Base-by-base conservation (phyloP, 2,329 filamentous ascomycete genomes). In the Xylariaceae sp. region DNA sequence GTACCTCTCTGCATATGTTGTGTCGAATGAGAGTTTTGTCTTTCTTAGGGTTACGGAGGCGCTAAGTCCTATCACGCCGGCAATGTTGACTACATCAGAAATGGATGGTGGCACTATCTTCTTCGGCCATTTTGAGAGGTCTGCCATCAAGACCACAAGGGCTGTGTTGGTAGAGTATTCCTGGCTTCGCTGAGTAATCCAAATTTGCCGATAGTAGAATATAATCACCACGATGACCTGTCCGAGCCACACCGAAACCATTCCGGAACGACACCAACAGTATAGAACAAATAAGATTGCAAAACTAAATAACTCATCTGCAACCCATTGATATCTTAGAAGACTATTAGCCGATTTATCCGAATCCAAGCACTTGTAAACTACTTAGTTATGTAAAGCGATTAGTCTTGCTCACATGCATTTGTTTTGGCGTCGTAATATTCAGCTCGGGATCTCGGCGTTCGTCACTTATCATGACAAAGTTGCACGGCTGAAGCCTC, bases 401-500 rank as follows among this genome's bases (percentile, higher is more conserved):
- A 41, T 40, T 50, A 50, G 57, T 32, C 42, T 26, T 45, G 54
- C 53, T 62, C 45, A 57, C 59, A 53, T 45, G 37, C 42, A 47
- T 50, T 21, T 37, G 40, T 42, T 44, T 45, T 10, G 47, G 21
- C 20, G 16, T 40, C 40, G 19, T 48, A 48, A 49, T 43, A n/a
- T 48, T 44, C 41, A 19, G 42, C 19, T 62, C 60, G 60, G 60
- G 44, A 54, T 54, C 50, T 60, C 60, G 57, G 60, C 3, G 40
- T 62, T 57, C 49, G 40, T 55, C 23, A 32, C 21, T 42, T 26
- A 4, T 26, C 9, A 4, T 26, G 23, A 9, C 4, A 26, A 9
- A 9, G 23, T 9, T 26, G 23, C 12, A 37, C 3, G 14, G 32
- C 14, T 37, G 6, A 37, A 37, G 32, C 75, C 69, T 64, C 67